Evolutionary conservation across 2,329 filamentous ascomycete species (phyloP), one percentile per base, ranked within the genome.

Genomic region (Fusarium chaquense): DNA sequence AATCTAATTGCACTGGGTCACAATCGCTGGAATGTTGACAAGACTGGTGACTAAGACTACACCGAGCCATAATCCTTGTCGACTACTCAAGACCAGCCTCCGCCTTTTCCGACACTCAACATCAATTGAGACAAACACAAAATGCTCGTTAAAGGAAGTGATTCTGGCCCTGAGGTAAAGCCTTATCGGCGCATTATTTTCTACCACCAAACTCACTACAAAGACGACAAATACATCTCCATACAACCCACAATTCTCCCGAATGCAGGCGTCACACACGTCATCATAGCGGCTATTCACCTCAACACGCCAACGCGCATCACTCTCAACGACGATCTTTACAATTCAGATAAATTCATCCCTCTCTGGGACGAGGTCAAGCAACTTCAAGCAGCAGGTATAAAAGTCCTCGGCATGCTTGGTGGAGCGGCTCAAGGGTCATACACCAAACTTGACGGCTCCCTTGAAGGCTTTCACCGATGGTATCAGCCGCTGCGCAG

Each of bases 281-380:
- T 97, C 53, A 93, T 97, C 66, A 80, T 97, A 44, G 92, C 91
- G 2, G 93, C 93, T 0, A 88, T 97, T 53, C 93, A 97, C 77
- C 82, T 97, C 66, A 93, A 94, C 77, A 83, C 86, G 9, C 79
- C 79, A 13, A 87, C 91, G 2, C 84, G 83, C 12, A 86, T 94
- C 71, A 91, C 89, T 0, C 84, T 97, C 57, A 97, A 97, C 77
- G 90, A 97, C 80, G 87, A 93, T 75, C 84, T 85, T 0, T 92
- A 92, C 1, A 80, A 86, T 15, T 80, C 91, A 67, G 78, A 86
- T 11, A 85, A 87, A 65, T 94, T 90, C 77, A 82, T 86, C n/a
- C 86, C 87, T 0, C 83, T 97, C 12, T 97, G 93, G 93, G 84
- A 85, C 22, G 93, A 97, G 77, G 87, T 92, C 7, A 83, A 84